Evolutionary conservation across 2,329 filamentous ascomycete genomes (phyloP).

Genomic region (Colletotrichum sp.): DNA sequence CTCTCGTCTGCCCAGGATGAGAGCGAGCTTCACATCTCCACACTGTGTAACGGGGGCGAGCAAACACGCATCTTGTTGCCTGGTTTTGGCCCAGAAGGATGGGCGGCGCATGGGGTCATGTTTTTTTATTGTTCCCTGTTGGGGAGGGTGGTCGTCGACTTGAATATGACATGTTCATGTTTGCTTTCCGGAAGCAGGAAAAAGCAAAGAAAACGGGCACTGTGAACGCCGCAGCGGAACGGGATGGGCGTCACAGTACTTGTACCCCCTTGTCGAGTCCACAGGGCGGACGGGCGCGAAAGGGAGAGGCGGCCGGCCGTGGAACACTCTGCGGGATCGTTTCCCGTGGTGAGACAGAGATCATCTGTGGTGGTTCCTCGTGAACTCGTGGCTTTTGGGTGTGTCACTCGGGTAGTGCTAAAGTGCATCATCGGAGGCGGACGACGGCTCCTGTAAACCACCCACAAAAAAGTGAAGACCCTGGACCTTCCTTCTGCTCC

Average conservation of each 20-base stretch:
- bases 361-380: neutral
- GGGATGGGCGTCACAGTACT: neutral
- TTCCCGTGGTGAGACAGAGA: constrained; percentile 12
- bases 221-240: neutral
- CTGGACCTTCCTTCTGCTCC: neutral
- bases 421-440: neutral
- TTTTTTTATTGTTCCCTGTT: neutral
- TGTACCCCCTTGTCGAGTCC: neutral
- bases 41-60: neutral
- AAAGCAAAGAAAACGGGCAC: neutral
- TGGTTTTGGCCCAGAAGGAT: neutral
- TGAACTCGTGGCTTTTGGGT: constrained; percentile 6
- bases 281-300: neutral
- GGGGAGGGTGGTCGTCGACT: neutral
- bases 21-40: neutral
- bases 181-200: neutral
- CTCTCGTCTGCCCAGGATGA: neutral
- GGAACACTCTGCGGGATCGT: neutral
- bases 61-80: neutral
- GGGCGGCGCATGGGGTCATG: neutral
- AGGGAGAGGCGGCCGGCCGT: neutral
- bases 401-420: neutral
- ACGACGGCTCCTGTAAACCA: neutral
- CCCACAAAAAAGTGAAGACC: neutral
- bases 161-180: neutral